Evolutionary conservation across 1,284 basidiomycete species (phyloP).

Genomic region (Phellopilus nigrolimitatus): DNA sequence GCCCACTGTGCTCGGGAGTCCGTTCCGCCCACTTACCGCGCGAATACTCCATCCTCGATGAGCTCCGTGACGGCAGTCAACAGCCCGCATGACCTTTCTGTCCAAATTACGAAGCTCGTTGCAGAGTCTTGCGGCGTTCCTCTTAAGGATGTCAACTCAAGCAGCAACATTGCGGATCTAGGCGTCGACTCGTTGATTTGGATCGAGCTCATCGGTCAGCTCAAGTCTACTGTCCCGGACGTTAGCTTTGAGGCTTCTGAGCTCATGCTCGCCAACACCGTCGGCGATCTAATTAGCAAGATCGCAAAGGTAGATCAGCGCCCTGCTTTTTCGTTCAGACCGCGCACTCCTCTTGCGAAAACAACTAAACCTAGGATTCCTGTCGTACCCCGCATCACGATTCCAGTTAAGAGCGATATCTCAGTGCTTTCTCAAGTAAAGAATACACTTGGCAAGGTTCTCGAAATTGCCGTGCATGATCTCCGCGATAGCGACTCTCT

Average conservation of each 20-base stretch:
- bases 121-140: constrained; percentile 41
- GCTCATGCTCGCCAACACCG: constrained; percentile 35
- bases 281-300: constrained; percentile 29
- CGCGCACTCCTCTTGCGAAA: background rate
- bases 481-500: constrained; percentile 43
- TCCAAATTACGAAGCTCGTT: constrained; percentile 32
- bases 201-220: constrained; percentile 42
- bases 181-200: constrained; percentile 56
- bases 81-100: constrained; percentile 12
- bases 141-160: constrained; percentile 27
- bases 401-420: background rate
- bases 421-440: constrained; percentile 31
- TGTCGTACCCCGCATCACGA: background rate
- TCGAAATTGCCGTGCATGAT: constrained; percentile 39
- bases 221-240: constrained; percentile 34
- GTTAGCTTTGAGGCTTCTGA: constrained; percentile 31
- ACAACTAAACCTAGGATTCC: background rate
- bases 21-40: constrained; percentile 10
- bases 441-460: constrained; percentile 41
- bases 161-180: constrained; percentile 39
- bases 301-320: constrained; percentile 3
- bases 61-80: constrained; percentile 16
- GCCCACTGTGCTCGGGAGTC: constrained; percentile 11
- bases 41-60: constrained; percentile 7
- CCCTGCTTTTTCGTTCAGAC: background rate